These are phyloP conservation scores for Phytophthora foliorum DNA, from an alignment of 352 stramenopile genomes.

Conservation along the genomic window DNA sequence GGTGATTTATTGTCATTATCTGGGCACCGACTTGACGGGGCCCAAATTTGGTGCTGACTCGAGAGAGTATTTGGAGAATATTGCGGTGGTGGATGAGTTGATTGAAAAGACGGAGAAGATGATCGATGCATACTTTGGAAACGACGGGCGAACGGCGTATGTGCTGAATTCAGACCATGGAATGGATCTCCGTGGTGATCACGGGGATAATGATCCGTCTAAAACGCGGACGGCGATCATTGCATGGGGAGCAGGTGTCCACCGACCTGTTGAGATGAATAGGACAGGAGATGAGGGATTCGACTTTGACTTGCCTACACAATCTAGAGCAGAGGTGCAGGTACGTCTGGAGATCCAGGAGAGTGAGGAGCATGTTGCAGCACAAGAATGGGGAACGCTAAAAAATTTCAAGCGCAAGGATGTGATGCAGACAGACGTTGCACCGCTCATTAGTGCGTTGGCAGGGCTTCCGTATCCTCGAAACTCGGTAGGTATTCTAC, in stretches of 20 bases:
- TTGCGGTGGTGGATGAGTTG: conserved; percentile 81
- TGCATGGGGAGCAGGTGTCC: conserved; percentile 79
- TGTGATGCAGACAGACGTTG: conserved; percentile 87
- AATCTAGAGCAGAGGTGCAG: conserved; percentile 62
- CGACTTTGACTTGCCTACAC: conserved; percentile 69
- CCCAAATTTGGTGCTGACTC: conserved; percentile 79
- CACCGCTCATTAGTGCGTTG: conserved; percentile 71
- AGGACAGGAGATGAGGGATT: conserved; percentile 32
- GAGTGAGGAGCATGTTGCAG: conserved; percentile 52
- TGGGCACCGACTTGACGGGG: conserved; percentile 85
- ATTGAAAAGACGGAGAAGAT: conserved; percentile 69
- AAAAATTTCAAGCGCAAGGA: conserved; percentile 65
- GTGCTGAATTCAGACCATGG: conserved; percentile 87
- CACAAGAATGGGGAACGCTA: conserved; percentile 57
- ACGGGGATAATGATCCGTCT: conserved; percentile 75
- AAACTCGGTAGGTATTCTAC: conserved; percentile 83
- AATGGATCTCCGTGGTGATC: conserved; percentile 83
- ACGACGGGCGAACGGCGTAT: conserved; percentile 74
- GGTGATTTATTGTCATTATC: conserved; percentile 84
- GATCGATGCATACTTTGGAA: conserved; percentile 72
- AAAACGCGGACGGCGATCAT: conserved; percentile 85
- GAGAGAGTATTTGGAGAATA: conserved; percentile 80
- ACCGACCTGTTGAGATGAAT: conserved; percentile 28
- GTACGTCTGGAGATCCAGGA: conserved; percentile 54
- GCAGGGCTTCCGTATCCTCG: conserved; percentile 76